Base-by-base conservation (phyloP, 441 rosid species). In the Gossypium davidsonii region DNA sequence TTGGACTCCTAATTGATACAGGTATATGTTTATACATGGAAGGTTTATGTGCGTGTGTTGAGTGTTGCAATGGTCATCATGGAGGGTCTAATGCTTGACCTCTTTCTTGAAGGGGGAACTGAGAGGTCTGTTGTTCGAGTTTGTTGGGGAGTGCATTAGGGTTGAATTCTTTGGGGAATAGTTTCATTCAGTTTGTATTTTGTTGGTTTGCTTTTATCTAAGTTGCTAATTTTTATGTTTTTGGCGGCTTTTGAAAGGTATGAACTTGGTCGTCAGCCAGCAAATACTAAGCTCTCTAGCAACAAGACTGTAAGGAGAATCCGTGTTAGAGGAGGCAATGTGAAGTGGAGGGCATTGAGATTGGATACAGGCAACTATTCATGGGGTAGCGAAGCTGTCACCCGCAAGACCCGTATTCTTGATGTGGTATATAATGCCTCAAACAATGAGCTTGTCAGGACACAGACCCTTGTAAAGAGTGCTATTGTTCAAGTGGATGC, bases 391-490 rank as follows among this genome's bases (percentile, higher is more conserved):
- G 92, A 89, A 72, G 87, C 90, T 10, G 85, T 85, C 20, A 83
- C 94, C 25, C 84, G 88, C 74, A 89, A 89, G 87, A 88, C 92
- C n/a, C 88, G 91, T 69, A 81, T 89, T 48, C 91, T 89, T 31
- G 94, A 88, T 75, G 94, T 88, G 12, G 94, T 90, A 53, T 90
- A 89, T 87, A 88, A 89, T 64, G 90, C 94, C 0, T 88, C 92
- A 5, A 89, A 89, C 86, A 89, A 89, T 8, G 94, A 90, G 83
- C 88, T 90, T 64, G 94, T 90, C 6, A 81, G 94, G 76, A 90
- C 92, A 0, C 89, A 90, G 69, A 90, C 94, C 0, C 86, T 90
- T 34, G 94, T 90, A 9, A 88, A 85, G 88, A 84, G 92, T 26
- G 94, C 92, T 0, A 85, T 90, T 20, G 87, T 90, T 59, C 92